Conservation (phyloP, 225 moss, liverwort and hornwort genomes). For the Pleurozium schreberi region DNA sequence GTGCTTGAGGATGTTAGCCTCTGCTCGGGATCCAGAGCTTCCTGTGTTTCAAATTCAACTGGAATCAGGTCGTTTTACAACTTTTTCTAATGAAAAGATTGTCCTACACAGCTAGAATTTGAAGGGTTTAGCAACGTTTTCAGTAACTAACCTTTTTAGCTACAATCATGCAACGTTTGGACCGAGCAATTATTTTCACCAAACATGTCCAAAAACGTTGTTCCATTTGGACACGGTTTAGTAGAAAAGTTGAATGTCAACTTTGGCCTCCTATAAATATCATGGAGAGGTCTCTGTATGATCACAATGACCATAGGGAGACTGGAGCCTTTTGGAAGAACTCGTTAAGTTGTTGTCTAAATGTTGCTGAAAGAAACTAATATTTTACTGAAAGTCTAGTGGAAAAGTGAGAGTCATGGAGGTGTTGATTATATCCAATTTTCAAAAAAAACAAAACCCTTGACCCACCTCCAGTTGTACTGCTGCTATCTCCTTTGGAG, state of each 20-base stretch:
- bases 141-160: not conserved
- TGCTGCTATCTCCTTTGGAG: conserved; percentile 27
- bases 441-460: not conserved
- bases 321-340: not conserved
- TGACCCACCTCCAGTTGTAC: conserved; percentile 9
- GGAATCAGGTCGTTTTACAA: not conserved
- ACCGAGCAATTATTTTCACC: too few species aligned
- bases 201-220: not conserved
- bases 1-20: conserved; percentile 72
- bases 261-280: not conserved
- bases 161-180: too few species aligned
- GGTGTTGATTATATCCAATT: not conserved
- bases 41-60: not conserved
- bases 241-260: not conserved
- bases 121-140: not conserved
- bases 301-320: not conserved
- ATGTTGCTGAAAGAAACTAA: not conserved
- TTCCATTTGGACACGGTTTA: not conserved
- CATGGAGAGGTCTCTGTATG: not conserved
- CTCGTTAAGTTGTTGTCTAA: not conserved
- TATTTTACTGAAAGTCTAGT: not conserved
- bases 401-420: not conserved
- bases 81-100: too few species aligned
- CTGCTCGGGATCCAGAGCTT: conserved; percentile 59
- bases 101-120: not conserved